A percentile compares a stretch with the other conserved stretches of the same genome.
Conservation (phyloP, 2,329 filamentous ascomycete species). For the Colletotrichum musae region DNA sequence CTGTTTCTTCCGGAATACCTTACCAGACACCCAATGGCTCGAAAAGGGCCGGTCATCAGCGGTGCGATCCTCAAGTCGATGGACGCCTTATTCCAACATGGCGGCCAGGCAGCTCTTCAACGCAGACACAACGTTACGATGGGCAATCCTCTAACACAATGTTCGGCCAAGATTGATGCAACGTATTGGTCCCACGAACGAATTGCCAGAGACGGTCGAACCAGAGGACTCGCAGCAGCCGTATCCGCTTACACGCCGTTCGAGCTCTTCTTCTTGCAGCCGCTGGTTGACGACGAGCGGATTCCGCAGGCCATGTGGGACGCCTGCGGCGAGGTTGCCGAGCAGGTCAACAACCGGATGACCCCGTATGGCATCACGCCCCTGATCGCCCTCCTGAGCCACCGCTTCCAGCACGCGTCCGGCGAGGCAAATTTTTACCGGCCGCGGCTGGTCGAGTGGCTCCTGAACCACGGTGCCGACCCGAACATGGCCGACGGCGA, state of each 20-base stretch:
- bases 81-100: not conserved
- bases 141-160: not conserved
- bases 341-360: constrained; percentile 4
- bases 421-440: constrained; percentile 25
- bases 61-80: not conserved
- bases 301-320: constrained; percentile 23
- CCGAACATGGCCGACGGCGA: constrained; percentile 21
- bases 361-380: not conserved
- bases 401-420: constrained; percentile 19
- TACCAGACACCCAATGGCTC: not conserved
- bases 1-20: constrained; percentile 22
- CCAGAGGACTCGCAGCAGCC: too few species aligned
- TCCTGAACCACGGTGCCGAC: constrained; percentile 21
- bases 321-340: not conserved
- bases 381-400: constrained; percentile 23
- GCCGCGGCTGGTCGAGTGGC: constrained; percentile 25
- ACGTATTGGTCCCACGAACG: not conserved
- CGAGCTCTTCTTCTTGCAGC: constrained; percentile 29
- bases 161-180: not conserved
- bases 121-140: not conserved
- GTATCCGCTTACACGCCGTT: constrained; percentile 14
- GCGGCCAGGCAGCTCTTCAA: not conserved
- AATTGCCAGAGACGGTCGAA: not conserved
- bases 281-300: constrained; percentile 17
- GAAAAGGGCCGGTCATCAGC: not conserved